These are phyloP conservation scores for Trichoderma sp. DNA, from an alignment of 2,329 filamentous ascomycete species.

Conservation along the genomic window DNA sequence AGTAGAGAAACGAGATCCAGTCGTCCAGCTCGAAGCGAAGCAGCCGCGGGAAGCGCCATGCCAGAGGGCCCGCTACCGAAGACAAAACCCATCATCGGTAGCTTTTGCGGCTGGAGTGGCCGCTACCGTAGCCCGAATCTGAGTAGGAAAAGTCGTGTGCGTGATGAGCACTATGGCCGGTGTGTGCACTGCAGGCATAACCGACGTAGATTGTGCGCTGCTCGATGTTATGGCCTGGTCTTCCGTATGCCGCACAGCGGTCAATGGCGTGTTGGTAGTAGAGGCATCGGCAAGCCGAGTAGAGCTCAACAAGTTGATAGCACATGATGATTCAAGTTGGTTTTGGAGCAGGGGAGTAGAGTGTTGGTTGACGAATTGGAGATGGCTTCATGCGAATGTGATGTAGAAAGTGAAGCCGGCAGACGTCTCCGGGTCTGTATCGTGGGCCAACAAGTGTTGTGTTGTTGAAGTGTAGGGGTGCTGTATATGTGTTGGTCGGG, in stretches of 20 bases:
- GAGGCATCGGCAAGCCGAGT: constrained; percentile 81
- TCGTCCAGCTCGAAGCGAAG: constrained; percentile 43
- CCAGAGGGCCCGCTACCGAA: constrained; percentile 47
- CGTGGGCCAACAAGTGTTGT: constrained; percentile 13
- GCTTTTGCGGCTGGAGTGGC: constrained; percentile 45
- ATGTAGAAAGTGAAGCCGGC: neutral
- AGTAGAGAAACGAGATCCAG: constrained; percentile 52
- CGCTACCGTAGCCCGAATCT: constrained; percentile 55
- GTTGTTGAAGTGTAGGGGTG: neutral
- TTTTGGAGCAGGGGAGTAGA: neutral
- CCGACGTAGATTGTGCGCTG: constrained; percentile 79
- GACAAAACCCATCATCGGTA: constrained; percentile 55
- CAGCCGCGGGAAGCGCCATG: constrained; percentile 42
- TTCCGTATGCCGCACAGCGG: constrained; percentile 72
- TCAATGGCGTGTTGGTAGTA: constrained; percentile 88
- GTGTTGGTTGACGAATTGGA: constrained; percentile 6
- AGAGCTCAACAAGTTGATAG: constrained; percentile 81
- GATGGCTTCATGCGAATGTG: neutral
- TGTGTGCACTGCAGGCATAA: constrained; percentile 61
- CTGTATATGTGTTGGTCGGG: neutral
- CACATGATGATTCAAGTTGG: constrained; percentile 61
- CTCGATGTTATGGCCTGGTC: constrained; percentile 68
- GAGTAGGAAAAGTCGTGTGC: constrained; percentile 46
- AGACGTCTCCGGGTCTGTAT: neutral
- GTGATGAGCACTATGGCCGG: constrained; percentile 39